Evolutionary conservation across 148 eudicot species (phyloP).

Genomic region (Euryodendron excelsum): DNA sequence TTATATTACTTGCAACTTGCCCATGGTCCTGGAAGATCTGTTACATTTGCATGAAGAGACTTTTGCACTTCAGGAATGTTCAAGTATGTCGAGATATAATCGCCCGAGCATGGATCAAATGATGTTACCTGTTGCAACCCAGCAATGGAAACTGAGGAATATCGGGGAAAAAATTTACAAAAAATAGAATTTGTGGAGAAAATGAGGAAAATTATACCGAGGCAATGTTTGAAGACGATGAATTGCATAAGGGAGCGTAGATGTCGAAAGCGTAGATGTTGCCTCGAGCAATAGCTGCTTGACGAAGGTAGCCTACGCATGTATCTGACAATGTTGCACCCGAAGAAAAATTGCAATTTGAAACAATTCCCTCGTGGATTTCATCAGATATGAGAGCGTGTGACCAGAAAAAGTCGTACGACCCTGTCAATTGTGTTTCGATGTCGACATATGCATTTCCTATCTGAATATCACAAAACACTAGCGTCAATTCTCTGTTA

Average conservation of each 20-base stretch:
- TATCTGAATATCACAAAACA: slow-evolving; percentile 20
- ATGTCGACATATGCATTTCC: slow-evolving; percentile 37
- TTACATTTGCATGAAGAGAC: slow-evolving; percentile 35
- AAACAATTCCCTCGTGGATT: slow-evolving; percentile 17
- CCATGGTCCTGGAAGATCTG: slow-evolving; percentile 35
- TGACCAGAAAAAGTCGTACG: slow-evolving; percentile 30
- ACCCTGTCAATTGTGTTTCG: slow-evolving; percentile 21
- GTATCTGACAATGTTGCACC: not conserved
- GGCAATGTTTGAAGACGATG: not conserved
- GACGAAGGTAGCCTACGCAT: slow-evolving; percentile 1
- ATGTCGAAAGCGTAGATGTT: slow-evolving; percentile 25
- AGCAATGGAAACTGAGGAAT: not conserved
- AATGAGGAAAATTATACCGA: too few relatives aligned
- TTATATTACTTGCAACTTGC: slow-evolving; percentile 34
- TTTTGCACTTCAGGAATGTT: slow-evolving; percentile 44
- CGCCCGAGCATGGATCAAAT: slow-evolving; percentile 40
- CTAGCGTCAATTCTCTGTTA: too few relatives aligned
- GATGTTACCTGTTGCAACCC: slow-evolving; percentile 19
- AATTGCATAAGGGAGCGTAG: slow-evolving; percentile 30
- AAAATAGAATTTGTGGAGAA: not conserved
- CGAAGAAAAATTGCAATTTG: slow-evolving; percentile 36
- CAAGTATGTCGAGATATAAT: slow-evolving; percentile 24
- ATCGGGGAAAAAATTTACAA: not conserved
- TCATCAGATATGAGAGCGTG: slow-evolving; percentile 44
- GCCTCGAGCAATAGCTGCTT: slow-evolving; percentile 10